Percentiles rank a stretch among this genome's conserved stretches.
phyloP scores from a whole-genome alignment of 2,329 filamentous ascomycete genomes.

The Trichoderma aggressivum region DNA sequence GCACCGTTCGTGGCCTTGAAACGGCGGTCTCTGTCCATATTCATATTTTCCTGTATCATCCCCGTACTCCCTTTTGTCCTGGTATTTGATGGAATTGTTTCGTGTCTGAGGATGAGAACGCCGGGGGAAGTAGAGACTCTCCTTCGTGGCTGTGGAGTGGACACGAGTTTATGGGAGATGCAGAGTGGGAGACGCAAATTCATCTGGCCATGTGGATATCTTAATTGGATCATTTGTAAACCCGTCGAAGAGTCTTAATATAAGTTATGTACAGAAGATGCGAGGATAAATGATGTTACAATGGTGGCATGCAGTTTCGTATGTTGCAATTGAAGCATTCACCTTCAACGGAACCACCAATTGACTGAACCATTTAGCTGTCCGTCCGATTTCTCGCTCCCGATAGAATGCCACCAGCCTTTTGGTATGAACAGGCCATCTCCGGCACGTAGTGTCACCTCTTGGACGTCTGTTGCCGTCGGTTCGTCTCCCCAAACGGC shows the following conservation, averaged over 20 bases:
- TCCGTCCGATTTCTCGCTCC: conserved; percentile 35
- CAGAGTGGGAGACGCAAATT: conserved; percentile 45
- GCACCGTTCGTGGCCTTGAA: conserved; percentile 54
- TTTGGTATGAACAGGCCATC: conserved; percentile 42
- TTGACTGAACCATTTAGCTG: conserved; percentile 42
- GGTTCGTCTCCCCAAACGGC: conserved; percentile 61
- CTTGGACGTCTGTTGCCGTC: conserved; percentile 36
- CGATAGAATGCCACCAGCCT: conserved; percentile 47
- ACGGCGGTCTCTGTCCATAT: conserved; percentile 49
- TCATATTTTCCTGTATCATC: conserved; percentile 38
- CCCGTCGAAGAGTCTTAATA: background rate
- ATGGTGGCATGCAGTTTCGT: background rate
- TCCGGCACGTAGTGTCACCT: conserved; percentile 57
- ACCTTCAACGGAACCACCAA: conserved; percentile 42
- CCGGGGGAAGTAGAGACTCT: conserved; percentile 61
- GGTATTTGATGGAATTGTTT: conserved; percentile 66
- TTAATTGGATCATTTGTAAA: conserved; percentile 39
- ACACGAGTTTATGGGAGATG: conserved; percentile 46
- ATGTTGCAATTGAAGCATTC: background rate
- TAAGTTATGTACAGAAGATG: background rate
- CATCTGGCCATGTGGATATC: conserved; percentile 49
- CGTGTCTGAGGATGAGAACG: conserved; percentile 63
- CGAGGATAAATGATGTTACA: background rate
- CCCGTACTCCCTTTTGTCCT: conserved; percentile 66
- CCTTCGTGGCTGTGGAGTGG: conserved; percentile 50